Evolutionary conservation across 345 rosid species (phyloP), one percentile per base, ranked within the genome.

Genomic region (Eucalyptus tenuipes): DNA sequence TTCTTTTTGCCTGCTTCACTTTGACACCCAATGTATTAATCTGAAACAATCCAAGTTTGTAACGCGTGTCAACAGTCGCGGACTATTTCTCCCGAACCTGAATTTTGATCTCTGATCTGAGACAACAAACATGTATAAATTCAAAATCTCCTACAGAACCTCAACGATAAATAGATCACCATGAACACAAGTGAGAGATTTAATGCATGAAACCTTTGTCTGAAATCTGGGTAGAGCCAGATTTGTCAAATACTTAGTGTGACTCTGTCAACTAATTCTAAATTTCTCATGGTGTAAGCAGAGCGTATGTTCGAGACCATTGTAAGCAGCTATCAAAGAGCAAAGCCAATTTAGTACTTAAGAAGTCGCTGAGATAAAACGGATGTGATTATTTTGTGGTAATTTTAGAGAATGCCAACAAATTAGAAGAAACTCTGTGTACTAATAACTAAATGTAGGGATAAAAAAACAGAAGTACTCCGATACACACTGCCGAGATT

Each of bases 31-130:
- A 24, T 6, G 29, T 75, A 11, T 40, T 40, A 20, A 37, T 75
- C 84, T 40, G 61, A 18, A 22, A 37, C 47, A 4, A 40, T 40
- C 47, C 15, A 20, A 20, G 24, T 42, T 75, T 75, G 84, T 40
- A 12, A 75, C 8, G 2, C 3, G 5, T 40, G 84, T 40, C 47
- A 4, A 40, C 13, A 20, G 84, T 75, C 8, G 0, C 3, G 0
- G 5, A 40, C 15, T 5, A 75, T 75, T 55, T 75, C 47, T 22
- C 47, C 29, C 1, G 14, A 75, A 75, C 47, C 47, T 22, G 27
- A 75, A 13, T 75, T 40, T 75, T 22, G 24, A 75, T 37, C 44
- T 75, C 84, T 20, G 6, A 13, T 20, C 61, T 24, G 61, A 55
- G 61, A 55, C 29, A 22, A 55, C 44, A 71, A 68, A 33, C 80